Conservation (phyloP, 2,329 filamentous ascomycete species). For the Herpotrichia juniperi region DNA sequence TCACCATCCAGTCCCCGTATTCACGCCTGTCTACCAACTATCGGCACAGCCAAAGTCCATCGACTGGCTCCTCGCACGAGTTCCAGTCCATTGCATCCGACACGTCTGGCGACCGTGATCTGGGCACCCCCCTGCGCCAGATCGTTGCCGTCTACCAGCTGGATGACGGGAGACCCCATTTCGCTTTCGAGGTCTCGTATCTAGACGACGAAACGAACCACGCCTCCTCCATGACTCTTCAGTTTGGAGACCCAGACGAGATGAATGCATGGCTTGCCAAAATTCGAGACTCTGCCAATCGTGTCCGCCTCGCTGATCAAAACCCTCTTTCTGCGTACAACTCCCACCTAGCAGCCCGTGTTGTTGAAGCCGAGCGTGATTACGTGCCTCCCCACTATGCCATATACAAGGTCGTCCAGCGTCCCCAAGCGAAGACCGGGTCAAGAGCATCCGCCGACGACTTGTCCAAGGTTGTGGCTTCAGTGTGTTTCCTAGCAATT, state of each 20-base stretch:
- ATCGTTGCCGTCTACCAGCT: constrained; percentile 71
- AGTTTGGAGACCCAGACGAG: constrained; percentile 68
- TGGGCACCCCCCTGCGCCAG: constrained; percentile 66
- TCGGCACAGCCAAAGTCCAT: constrained; percentile 64
- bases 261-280: constrained; percentile 68
- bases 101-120: constrained; percentile 59
- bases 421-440: constrained; percentile 62
- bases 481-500: constrained; percentile 71
- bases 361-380: constrained; percentile 69
- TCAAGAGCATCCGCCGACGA: constrained; percentile 69
- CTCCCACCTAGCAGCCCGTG: constrained; percentile 66
- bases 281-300: constrained; percentile 65
- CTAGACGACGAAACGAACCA: constrained; percentile 69
- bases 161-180: constrained; percentile 70
- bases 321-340: constrained; percentile 63
- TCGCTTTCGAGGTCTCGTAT: constrained; percentile 71
- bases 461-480: constrained; percentile 67
- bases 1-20: constrained; percentile 38
- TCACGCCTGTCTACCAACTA: constrained; percentile 51
- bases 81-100: constrained; percentile 59
- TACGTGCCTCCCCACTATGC: constrained; percentile 72
- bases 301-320: constrained; percentile 58
- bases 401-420: constrained; percentile 72
- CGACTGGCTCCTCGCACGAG: constrained; percentile 67
- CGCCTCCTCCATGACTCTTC: constrained; percentile 67